Evolutionary conservation across 306 rosid species (phyloP).

Genomic region (Gleditsia sinensis): DNA sequence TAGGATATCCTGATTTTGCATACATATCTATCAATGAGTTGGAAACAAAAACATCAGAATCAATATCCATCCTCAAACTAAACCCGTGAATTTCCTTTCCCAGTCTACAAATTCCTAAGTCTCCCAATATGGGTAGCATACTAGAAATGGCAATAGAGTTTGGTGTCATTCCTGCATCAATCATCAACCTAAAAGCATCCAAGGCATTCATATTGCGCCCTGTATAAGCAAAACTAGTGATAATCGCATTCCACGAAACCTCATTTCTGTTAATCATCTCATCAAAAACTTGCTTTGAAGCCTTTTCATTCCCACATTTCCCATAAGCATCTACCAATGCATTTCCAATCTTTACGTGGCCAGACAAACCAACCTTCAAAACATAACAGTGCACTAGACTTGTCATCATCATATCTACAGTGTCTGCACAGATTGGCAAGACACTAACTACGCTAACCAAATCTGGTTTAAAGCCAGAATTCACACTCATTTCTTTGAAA

Average conservation of each 20-base stretch:
- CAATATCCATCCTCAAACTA: conserved; percentile 57
- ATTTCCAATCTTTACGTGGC: conserved; percentile 58
- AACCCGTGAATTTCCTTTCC: conserved; percentile 78
- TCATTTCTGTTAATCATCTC: conserved; percentile 68
- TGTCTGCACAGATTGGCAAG: conserved; percentile 67
- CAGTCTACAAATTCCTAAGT: conserved; percentile 50
- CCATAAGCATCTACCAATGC: conserved; percentile 81
- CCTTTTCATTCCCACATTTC: conserved; percentile 68
- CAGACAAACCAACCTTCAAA: conserved; percentile 71
- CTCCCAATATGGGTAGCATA: conserved; percentile 74
- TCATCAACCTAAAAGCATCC: conserved; percentile 61
- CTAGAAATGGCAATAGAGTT: conserved; percentile 74
- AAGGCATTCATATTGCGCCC: conserved; percentile 53
- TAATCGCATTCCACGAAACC: conserved; percentile 86
- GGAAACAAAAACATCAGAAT: conserved; percentile 62
- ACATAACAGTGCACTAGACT: conserved; percentile 65
- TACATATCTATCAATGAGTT: conserved; percentile 87
- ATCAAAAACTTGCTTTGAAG: conserved; percentile 62
- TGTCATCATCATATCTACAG: conserved; percentile 52
- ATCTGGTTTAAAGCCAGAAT: conserved; percentile 49
- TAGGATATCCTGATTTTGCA: conserved; percentile 67
- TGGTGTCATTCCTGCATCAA: conserved; percentile 56
- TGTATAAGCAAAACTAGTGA: conserved; percentile 67
- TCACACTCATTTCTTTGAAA: conserved; percentile 53
- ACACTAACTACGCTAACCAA: conserved; percentile 62